Evolutionary conservation across 768 basidiomycete genomes (phyloP).

Genomic region (Pulveroboletus sp.): DNA sequence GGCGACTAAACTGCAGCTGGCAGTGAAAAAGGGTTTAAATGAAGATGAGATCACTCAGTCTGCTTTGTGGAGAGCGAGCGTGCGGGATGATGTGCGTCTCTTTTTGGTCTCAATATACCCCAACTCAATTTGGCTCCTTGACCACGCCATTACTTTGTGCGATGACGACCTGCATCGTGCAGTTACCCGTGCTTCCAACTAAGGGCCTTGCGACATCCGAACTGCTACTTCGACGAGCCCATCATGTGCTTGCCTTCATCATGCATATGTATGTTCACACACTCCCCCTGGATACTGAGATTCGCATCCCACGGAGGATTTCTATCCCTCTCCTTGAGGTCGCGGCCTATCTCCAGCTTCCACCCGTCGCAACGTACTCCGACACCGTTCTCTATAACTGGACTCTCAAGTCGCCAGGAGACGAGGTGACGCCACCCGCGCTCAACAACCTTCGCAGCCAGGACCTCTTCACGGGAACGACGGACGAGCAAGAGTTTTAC

Average conservation of each 20-base stretch:
- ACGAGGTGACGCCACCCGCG: conserved; percentile 32
- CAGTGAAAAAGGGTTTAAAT: conserved; percentile 38
- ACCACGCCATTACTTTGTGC: not conserved
- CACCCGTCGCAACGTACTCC: conserved; percentile 86
- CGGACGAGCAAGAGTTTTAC: conserved; percentile 85
- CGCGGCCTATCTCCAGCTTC: conserved; percentile 67
- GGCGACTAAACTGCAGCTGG: conserved; percentile 50
- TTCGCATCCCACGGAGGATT: conserved; percentile 66
- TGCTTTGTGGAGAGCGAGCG: conserved; percentile 48
- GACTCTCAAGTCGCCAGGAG: conserved; percentile 34
- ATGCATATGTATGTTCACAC: conserved; percentile 78
- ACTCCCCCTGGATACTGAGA: conserved; percentile 43
- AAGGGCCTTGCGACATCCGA: conserved; percentile 46
- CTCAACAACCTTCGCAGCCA: conserved; percentile 59
- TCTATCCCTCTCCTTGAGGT: conserved; percentile 74
- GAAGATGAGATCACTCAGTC: conserved; percentile 39
- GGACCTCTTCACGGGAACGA: conserved; percentile 72
- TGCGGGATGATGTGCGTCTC: conserved; percentile 44
- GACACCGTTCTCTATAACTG: conserved; percentile 92
- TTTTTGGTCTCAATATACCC: not conserved
- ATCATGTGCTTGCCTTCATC: conserved; percentile 68
- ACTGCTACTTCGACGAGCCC: conserved; percentile 61
- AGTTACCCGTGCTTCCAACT: conserved; percentile 56
- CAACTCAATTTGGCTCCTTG: not conserved
- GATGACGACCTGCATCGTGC: not conserved